Evolutionary conservation across 495 filamentous ascomycete species (phyloP).

Genomic region (Penicillium malachiteum): DNA sequence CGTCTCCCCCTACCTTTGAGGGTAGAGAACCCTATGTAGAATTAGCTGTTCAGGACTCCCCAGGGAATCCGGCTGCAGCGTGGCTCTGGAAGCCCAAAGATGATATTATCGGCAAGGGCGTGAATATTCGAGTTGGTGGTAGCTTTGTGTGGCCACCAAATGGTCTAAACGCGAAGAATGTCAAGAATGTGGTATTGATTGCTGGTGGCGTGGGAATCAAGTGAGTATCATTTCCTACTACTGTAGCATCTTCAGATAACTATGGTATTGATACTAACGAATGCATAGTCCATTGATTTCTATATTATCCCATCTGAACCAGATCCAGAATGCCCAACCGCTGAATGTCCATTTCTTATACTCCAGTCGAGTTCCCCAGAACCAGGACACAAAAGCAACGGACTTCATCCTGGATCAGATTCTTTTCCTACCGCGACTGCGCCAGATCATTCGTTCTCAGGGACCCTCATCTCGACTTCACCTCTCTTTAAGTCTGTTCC

Average conservation of each 20-base stretch:
- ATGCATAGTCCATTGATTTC: conserved; percentile 56
- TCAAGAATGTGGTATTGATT: conserved; percentile 66
- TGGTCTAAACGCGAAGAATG: conserved; percentile 29
- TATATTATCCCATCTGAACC: conserved; percentile 48
- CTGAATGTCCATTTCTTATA: conserved; percentile 43
- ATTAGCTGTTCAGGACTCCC: conserved; percentile 68
- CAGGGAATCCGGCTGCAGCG: conserved; percentile 65
- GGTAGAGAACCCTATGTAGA: conserved; percentile 58
- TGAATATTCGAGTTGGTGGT: conserved; percentile 73
- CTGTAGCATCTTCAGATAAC: background rate
- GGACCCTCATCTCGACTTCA: conserved; percentile 26
- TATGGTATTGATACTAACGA: conserved; percentile 7
- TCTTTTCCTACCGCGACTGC: conserved; percentile 57
- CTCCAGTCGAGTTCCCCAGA: conserved; percentile 38
- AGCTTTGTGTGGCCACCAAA: conserved; percentile 75
- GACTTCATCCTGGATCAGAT: conserved; percentile 56
- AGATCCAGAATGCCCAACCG: conserved; percentile 23
- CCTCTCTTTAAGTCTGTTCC: conserved; percentile 40
- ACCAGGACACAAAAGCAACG: conserved; percentile 20
- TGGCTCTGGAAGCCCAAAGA: conserved; percentile 66
- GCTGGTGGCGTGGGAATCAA: conserved; percentile 88
- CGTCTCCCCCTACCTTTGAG: conserved; percentile 19
- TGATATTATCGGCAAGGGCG: conserved; percentile 54
- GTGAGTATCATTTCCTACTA: conserved; percentile 23
- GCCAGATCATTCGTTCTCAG: conserved; percentile 38